Base-by-base conservation (phyloP, 1,284 basidiomycete species). In the Anthracocystis setariae region DNA sequence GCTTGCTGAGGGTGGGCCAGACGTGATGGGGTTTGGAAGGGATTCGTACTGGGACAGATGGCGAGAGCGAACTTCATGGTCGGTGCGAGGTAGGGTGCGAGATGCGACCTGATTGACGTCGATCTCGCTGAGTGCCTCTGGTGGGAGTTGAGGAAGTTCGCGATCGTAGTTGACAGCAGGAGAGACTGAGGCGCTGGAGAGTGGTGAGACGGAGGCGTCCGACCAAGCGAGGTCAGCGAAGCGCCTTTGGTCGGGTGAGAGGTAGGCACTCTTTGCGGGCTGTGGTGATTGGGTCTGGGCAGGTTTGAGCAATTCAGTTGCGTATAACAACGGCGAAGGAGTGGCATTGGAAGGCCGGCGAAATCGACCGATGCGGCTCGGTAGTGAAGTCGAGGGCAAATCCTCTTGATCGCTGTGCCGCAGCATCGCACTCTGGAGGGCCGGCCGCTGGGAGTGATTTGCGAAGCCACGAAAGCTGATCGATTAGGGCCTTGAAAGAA, bases 61-160 rank as follows among this genome's bases (percentile, higher is more conserved):
- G 17, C 66, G 66, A 5, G 60, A 62, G 7, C 66, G 56, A 17
- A 70, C 67, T 42, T 71, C 68, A 10, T 69, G 55, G 8, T 69
- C 60, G 27, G 46, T 40, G 20, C 66, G 48, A 25, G 55, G 21
- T 25, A 21, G 23, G 29, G 43, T 23, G 17, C 50, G 40, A 9
- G 42, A 37, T 12, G 57, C 49, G 15, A 57, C 45, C 25, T 48
- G 42, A 20, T 62, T 65, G 32, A 21, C 12, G 20, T 56, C 44
- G 53, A 61, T 12, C n/a, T 59, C 55, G 21, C 37, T 29, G 8
- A 62, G 52, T 2, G 68, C 68, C 5, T 72, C 68, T 1, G 68
- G 63, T 8, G 68, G 68, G 12, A 72, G 27, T 8, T 58, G 38
- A 3, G 68, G 68, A 10, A 72, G 59, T 0, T 72, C 68, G 1